Conservation (phyloP, 768 basidiomycete genomes). For the Tulasnella calospora region DNA sequence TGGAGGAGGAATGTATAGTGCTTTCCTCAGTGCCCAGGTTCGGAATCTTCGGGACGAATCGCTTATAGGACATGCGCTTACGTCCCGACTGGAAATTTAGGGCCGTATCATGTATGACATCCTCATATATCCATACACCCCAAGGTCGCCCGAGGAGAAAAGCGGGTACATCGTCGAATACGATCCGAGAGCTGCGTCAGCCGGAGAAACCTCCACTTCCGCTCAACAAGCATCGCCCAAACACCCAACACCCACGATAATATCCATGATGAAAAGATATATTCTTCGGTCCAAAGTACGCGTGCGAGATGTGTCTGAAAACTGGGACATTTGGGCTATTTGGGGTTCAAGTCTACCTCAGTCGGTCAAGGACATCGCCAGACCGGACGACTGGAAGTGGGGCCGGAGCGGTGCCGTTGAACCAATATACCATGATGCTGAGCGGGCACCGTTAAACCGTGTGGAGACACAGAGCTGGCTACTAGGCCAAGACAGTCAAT, state of each 20-base stretch:
- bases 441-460: slow-evolving; percentile 3
- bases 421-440: slow-evolving; percentile 55
- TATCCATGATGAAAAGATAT: slow-evolving; percentile 73
- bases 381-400: slow-evolving; percentile 50
- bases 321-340: slow-evolving; percentile 75
- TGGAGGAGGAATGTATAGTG: slow-evolving; percentile 57
- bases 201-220: slow-evolving; percentile 30
- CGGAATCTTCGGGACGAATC: slow-evolving; percentile 31
- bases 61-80: background rate
- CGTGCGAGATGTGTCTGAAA: slow-evolving; percentile 66
- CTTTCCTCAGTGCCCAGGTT: slow-evolving; percentile 77
- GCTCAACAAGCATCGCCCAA: slow-evolving; percentile 24
- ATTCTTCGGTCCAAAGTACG: slow-evolving; percentile 86
- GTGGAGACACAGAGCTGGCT: background rate
- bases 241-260: slow-evolving; percentile 44
- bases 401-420: slow-evolving; percentile 73
- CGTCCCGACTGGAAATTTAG: slow-evolving; percentile 40
- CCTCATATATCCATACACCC: slow-evolving; percentile 64
- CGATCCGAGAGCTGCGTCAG: slow-evolving; percentile 48
- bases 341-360: slow-evolving; percentile 50
- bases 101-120: slow-evolving; percentile 86
- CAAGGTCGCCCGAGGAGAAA: slow-evolving; percentile 36
- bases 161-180: slow-evolving; percentile 66
- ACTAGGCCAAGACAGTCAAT: background rate
- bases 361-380: slow-evolving; percentile 1